Evolutionary conservation across 2,329 filamentous ascomycete species (phyloP).

Genomic region (Zelopaecilomyces penicillatus): DNA sequence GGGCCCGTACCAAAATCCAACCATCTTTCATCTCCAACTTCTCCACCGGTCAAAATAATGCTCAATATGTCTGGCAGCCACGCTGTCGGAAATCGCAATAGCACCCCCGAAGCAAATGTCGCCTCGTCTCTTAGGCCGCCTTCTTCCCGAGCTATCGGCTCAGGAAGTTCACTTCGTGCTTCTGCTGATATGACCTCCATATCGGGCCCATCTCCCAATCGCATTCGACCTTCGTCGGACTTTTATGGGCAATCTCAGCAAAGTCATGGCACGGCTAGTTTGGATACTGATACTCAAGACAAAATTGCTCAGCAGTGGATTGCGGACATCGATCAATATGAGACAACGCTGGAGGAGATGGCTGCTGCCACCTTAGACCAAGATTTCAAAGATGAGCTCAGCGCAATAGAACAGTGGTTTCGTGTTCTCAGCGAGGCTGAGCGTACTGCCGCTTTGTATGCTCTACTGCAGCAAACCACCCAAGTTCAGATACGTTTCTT

Average conservation of each 20-base stretch:
- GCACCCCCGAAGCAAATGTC: constrained; percentile 84
- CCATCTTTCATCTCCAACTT: constrained; percentile 8
- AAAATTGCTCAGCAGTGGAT: constrained; percentile 98
- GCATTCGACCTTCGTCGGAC: constrained; percentile 90
- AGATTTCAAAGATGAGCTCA: constrained; percentile 98
- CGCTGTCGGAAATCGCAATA: constrained; percentile 80
- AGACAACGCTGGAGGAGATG: constrained; percentile 98
- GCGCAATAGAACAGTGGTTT: constrained; percentile 99
- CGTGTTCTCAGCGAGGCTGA: constrained; percentile 94
- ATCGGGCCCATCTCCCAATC: constrained; percentile 57
- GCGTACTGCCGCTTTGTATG: constrained; percentile 89
- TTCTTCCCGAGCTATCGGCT: constrained; percentile 65
- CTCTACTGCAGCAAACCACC: constrained; percentile 92
- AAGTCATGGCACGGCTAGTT: constrained; percentile 55
- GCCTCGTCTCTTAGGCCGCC: constrained; percentile 77
- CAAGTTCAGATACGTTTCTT: constrained; percentile 99
- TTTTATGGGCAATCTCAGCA: constrained; percentile 76
- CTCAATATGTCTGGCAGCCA: constrained; percentile 61
- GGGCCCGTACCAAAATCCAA: no score
- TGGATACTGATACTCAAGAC: constrained; percentile 76
- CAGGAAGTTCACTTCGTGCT: constrained; percentile 79
- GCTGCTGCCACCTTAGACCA: constrained; percentile 96
- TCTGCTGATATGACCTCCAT: constrained; percentile 94
- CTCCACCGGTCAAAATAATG: constrained; percentile 28
- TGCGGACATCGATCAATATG: constrained; percentile 96